Percentiles rank a stretch among this genome's conserved stretches.
Conservation (phyloP, 768 basidiomycete genomes). For the Polyporus arcularius region DNA sequence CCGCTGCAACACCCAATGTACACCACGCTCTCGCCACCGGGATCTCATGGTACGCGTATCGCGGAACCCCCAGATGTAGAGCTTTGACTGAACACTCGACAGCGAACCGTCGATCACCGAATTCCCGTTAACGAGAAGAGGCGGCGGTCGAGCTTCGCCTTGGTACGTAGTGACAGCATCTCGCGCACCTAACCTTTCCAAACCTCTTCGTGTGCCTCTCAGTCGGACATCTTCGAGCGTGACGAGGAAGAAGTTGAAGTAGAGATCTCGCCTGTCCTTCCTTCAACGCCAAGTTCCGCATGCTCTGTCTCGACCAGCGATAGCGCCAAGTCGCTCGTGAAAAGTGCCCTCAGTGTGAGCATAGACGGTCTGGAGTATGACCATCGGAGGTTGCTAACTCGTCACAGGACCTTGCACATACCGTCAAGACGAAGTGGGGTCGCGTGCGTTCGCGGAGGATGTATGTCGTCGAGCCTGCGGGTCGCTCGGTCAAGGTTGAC, state of each 20-base stretch:
- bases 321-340: slow-evolving; percentile 12
- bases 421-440: slow-evolving; percentile 3
- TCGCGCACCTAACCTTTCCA: background rate
- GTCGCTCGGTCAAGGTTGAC: background rate
- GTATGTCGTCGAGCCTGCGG: slow-evolving; percentile 5
- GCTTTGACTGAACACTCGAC: too few species aligned
- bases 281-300: slow-evolving; percentile 13
- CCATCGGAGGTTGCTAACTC: background rate
- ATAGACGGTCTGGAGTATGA: too few species aligned
- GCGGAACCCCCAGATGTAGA: too few species aligned
- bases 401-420: slow-evolving; percentile 3
- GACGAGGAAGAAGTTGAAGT: slow-evolving; percentile 24
- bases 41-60: slow-evolving; percentile 18
- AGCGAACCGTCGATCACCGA: slow-evolving; percentile 22
- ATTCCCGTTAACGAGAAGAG: background rate
- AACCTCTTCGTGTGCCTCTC: background rate
- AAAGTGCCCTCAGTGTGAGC: slow-evolving; percentile 11
- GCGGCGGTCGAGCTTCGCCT: slow-evolving; percentile 21
- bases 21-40: background rate
- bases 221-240: slow-evolving; percentile 27
- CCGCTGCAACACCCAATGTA: slow-evolving; percentile 1
- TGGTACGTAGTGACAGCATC: slow-evolving; percentile 9
- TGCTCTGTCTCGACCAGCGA: slow-evolving; percentile 11
- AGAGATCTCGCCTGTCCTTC: slow-evolving; percentile 20
- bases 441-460: slow-evolving; percentile 7